Evolutionary conservation across 192 early-diverging fungal genomes (phyloP).

Genomic region (Podila minutissima): DNA sequence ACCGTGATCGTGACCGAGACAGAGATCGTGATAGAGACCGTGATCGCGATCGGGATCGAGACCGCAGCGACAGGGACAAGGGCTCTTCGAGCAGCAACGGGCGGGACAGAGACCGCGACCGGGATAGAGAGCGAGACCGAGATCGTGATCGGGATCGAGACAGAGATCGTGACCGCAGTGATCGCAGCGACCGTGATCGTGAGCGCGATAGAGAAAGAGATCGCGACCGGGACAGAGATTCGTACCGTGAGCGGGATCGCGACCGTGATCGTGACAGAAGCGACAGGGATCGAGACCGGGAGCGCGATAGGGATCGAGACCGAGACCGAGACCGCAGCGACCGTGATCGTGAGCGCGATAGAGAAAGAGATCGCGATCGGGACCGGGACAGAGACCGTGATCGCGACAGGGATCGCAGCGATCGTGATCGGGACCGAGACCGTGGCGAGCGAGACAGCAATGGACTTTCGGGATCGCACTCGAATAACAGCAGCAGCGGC

Average conservation of each 20-base stretch:
- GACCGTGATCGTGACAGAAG: slow-evolving; percentile 2
- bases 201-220: slow-evolving; percentile 2
- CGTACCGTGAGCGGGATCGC: slow-evolving; percentile 9
- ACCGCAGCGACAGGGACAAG: slow-evolving; percentile 6
- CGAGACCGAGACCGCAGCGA: neutral
- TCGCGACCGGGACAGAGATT: slow-evolving; percentile 9
- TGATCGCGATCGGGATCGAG: slow-evolving; percentile 25
- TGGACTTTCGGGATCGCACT: slow-evolving; percentile 8
- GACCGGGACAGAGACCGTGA: slow-evolving; percentile 4
- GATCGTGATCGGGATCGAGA: slow-evolving; percentile 23
- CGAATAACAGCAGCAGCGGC: slow-evolving; percentile 28
- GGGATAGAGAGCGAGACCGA: slow-evolving; percentile 7
- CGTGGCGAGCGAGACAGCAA: slow-evolving; percentile 16
- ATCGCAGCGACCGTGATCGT: slow-evolving; percentile 18
- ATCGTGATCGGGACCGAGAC: slow-evolving; percentile 14
- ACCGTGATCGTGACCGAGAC: slow-evolving; percentile 25
- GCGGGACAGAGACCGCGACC: slow-evolving; percentile 17
- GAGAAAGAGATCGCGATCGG: neutral
- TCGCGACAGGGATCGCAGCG: neutral
- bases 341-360: neutral
- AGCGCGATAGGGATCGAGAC: slow-evolving; percentile 12
- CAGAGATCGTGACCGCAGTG: slow-evolving; percentile 7
- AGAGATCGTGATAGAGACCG: slow-evolving; percentile 13
- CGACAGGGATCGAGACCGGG: slow-evolving; percentile 12
- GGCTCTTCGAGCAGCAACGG: neutral